Evolutionary conservation across 176 grass and related monocot species (phyloP).

Genomic region (Bromus sterilis): DNA sequence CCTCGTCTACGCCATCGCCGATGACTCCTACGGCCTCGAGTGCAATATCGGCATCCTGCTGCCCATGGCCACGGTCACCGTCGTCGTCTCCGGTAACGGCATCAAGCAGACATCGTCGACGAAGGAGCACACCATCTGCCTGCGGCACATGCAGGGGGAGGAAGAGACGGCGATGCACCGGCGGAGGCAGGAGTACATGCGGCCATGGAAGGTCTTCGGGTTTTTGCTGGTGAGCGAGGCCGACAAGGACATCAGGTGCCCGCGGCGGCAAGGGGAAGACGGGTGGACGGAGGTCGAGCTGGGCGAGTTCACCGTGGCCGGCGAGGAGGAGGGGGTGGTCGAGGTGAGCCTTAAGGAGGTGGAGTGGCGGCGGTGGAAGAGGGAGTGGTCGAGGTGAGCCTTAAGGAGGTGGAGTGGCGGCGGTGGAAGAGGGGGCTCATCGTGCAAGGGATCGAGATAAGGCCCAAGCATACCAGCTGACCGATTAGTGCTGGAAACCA

Average conservation of each 20-base stretch:
- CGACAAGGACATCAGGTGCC: slow-evolving; percentile 22
- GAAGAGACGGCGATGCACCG: slow-evolving; percentile 22
- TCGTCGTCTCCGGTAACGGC: background rate
- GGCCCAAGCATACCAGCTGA: slow-evolving; percentile 42
- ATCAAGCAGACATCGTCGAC: background rate
- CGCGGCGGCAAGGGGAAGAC: slow-evolving; percentile 16
- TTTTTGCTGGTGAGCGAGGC: background rate
- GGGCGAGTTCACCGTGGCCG: slow-evolving; percentile 29
- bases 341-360: slow-evolving; percentile 34
- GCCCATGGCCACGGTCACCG: slow-evolving; percentile 22
- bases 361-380: slow-evolving; percentile 36
- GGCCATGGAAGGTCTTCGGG: background rate
- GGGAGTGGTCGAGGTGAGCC: too few species aligned
- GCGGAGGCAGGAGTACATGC: slow-evolving; percentile 22
- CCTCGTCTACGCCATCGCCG: slow-evolving; percentile 48
- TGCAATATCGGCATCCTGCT: slow-evolving; percentile 41
- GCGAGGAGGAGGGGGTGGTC: slow-evolving; percentile 19
- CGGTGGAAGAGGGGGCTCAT: slow-evolving; percentile 63
- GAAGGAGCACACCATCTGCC: slow-evolving; percentile 33
- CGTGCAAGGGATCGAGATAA: slow-evolving; percentile 66
- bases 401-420: too few species aligned
- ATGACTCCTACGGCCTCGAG: slow-evolving; percentile 40
- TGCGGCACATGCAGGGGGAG: slow-evolving; percentile 45
- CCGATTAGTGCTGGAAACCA: too few species aligned
- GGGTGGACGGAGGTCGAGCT: slow-evolving; percentile 59